These are phyloP conservation scores for Sicyos baderoa DNA, from an alignment of 306 rosid species.

Conservation along the genomic window DNA sequence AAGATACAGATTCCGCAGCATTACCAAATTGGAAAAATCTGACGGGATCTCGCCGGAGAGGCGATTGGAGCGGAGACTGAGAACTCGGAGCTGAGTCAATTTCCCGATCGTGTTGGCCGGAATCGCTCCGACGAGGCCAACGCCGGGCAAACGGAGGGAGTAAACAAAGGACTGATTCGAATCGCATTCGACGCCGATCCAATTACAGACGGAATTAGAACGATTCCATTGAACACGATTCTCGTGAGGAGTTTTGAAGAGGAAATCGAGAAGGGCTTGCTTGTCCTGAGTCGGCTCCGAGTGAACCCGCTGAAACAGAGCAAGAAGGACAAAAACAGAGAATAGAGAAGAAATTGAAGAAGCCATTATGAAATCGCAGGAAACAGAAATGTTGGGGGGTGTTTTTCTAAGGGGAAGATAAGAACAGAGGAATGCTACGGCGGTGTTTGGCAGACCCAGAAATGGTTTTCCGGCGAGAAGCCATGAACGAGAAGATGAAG, in stretches of 20 bases:
- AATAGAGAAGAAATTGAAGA: neutral
- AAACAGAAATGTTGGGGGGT: neutral
- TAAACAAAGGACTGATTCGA: conserved; percentile 40
- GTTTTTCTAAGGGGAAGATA: neutral
- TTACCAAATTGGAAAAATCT: conserved; percentile 51
- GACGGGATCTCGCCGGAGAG: conserved; percentile 69
- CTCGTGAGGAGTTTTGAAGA: conserved; percentile 50
- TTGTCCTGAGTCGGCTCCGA: conserved; percentile 79
- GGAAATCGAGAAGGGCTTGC: conserved; percentile 76
- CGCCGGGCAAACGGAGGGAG: conserved; percentile 69
- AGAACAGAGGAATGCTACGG: neutral
- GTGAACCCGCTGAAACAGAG: conserved; percentile 27
- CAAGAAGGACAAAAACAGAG: conserved; percentile 17
- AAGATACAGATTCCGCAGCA: conserved; percentile 60
- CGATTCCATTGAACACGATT: conserved; percentile 73
- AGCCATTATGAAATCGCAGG: neutral
- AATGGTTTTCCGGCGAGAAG: conserved; percentile 17
- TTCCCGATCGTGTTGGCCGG: conserved; percentile 65
- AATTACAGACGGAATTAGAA: conserved; percentile 60
- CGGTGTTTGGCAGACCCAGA: neutral
- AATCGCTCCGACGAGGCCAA: conserved; percentile 59
- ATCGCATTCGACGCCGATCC: conserved; percentile 76
- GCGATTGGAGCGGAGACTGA: conserved; percentile 76
- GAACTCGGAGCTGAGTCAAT: conserved; percentile 52
- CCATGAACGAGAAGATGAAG: neutral